Conservation (phyloP, 1,139 yeast species). For the Taphrina wiesneri region DNA sequence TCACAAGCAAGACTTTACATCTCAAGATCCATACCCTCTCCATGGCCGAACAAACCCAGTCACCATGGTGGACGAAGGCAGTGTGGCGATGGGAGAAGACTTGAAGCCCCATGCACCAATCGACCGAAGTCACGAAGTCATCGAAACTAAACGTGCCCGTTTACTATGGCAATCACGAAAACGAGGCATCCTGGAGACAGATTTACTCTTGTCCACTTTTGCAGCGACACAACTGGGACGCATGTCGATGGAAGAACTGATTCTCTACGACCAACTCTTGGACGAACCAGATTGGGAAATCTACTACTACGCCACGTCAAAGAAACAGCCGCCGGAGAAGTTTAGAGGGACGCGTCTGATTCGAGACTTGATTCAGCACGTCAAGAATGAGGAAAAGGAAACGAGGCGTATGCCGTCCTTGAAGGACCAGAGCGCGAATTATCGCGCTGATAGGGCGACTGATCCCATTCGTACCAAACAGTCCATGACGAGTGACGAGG, state of each 20-base stretch:
- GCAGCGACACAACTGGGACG: conserved; percentile 68
- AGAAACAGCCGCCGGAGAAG: conserved; percentile 73
- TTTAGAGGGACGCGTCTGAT: conserved; percentile 74
- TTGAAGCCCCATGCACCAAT: conserved; percentile 32
- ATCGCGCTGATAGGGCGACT: conserved; percentile 25
- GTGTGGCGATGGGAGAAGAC: conserved; percentile 27
- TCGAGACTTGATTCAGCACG: conserved; percentile 66
- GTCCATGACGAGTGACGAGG: conserved; percentile 7
- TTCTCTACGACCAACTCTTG: conserved; percentile 73
- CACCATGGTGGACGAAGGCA: conserved; percentile 25
- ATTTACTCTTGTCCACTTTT: conserved; percentile 77
- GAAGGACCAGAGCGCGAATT: conserved; percentile 38
- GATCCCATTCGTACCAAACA: conserved; percentile 24
- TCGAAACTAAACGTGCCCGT: conserved; percentile 78
- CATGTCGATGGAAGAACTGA: conserved; percentile 67
- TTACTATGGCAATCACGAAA: conserved; percentile 87
- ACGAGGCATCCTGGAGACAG: conserved; percentile 93
- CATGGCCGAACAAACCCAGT: conserved; percentile 25
- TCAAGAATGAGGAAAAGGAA: conserved; percentile 70
- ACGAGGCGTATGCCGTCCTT: conserved; percentile 84
- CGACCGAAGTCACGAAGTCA: conserved; percentile 58
- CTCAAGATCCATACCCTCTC: conserved; percentile 29
- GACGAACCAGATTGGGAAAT: conserved; percentile 99
- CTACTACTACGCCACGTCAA: conserved; percentile 87
- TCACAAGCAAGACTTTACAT: conserved; percentile 24